A percentile compares a stretch with the other conserved stretches of the same genome.
Conservation (phyloP, 2,329 filamentous ascomycete species). For the Calonectria hawksworthii region DNA sequence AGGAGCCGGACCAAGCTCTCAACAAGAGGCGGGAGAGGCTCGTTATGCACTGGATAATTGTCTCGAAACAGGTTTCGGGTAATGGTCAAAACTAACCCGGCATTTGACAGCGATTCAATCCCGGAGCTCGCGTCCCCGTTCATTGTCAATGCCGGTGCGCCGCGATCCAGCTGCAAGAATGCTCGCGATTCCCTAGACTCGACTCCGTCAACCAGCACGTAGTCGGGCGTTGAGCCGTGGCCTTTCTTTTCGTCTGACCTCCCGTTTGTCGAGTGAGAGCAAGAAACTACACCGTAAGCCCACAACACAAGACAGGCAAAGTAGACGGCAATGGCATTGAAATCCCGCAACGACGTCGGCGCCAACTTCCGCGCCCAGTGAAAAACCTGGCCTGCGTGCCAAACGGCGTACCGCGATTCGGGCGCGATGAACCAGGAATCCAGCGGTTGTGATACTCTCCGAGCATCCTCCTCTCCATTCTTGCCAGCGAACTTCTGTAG, state of each 20-base stretch:
- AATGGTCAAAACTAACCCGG: constrained; percentile 29
- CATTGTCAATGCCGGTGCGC: constrained; percentile 32
- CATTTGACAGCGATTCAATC: constrained; percentile 36
- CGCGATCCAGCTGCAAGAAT: constrained; percentile 38
- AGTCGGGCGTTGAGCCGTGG: constrained; percentile 15
- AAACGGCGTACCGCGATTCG: constrained; percentile 41
- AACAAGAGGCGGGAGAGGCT: constrained; percentile 40
- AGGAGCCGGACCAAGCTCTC: constrained; percentile 39
- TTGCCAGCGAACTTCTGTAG: constrained; percentile 38
- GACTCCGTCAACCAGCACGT: constrained; percentile 35
- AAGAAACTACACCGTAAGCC: constrained; percentile 37
- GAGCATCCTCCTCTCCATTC: constrained; percentile 40
- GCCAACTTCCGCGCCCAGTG: constrained; percentile 37
- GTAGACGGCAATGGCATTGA: constrained; percentile 43
- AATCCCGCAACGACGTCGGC: constrained; percentile 37
- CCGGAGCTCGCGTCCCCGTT: constrained; percentile 28
- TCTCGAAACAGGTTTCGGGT: constrained; percentile 35
- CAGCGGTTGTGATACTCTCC: constrained; percentile 30
- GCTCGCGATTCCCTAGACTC: constrained; percentile 31
- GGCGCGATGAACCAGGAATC: constrained; percentile 31
- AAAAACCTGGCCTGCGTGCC: constrained; percentile 44
- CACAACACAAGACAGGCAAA: constrained; percentile 40
- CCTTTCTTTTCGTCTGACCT: constrained; percentile 18
- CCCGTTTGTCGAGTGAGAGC: constrained; percentile 18
- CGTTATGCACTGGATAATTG: constrained; percentile 35